Percentiles rank a stretch among this genome's conserved stretches.
Evolutionary conservation across 1,284 basidiomycete genomes (phyloP).

Genomic region (Cutaneotrichosporon cutaneum): DNA sequence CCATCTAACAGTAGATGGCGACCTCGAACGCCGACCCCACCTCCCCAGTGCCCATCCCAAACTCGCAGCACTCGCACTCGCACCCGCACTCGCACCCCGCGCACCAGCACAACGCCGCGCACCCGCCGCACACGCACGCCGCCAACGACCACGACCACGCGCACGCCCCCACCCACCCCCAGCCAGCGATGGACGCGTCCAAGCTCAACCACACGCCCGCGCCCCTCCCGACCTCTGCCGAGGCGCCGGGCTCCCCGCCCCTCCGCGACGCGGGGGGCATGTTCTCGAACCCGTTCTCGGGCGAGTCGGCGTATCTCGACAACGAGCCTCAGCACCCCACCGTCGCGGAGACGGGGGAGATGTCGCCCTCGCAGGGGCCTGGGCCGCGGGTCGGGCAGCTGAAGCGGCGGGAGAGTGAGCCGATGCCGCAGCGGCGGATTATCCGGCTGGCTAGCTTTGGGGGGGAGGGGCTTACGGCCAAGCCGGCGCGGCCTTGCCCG

Average conservation of each 20-base stretch:
- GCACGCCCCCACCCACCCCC: background rate
- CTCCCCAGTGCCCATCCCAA: background rate
- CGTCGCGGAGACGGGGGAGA: conserved; percentile 47
- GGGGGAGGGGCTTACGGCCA: conserved; percentile 43
- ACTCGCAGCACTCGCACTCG: background rate
- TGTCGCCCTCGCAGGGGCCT: conserved; percentile 21
- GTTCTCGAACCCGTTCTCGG: conserved; percentile 8
- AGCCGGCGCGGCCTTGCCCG: conserved; percentile 27
- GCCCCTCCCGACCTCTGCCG: conserved; percentile 21
- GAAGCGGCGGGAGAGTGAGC: conserved; percentile 35
- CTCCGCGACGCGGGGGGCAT: conserved; percentile 11
- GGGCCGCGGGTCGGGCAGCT: conserved; percentile 42
- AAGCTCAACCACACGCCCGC: conserved; percentile 46
- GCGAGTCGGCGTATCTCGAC: conserved; percentile 32
- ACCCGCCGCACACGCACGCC: background rate
- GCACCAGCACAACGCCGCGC: background rate
- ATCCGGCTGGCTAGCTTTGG: conserved; percentile 47
- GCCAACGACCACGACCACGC: conserved; percentile 1
- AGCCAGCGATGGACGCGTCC: conserved; percentile 33
- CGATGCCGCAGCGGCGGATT: conserved; percentile 27
- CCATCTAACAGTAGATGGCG: background rate
- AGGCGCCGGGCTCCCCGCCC: conserved; percentile 25
- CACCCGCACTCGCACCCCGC: background rate
- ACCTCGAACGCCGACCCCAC: background rate
- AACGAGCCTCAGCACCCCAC: conserved; percentile 33